Conservation (phyloP, 2,329 filamentous ascomycete genomes). For the Colletotrichum tamarilloi region DNA sequence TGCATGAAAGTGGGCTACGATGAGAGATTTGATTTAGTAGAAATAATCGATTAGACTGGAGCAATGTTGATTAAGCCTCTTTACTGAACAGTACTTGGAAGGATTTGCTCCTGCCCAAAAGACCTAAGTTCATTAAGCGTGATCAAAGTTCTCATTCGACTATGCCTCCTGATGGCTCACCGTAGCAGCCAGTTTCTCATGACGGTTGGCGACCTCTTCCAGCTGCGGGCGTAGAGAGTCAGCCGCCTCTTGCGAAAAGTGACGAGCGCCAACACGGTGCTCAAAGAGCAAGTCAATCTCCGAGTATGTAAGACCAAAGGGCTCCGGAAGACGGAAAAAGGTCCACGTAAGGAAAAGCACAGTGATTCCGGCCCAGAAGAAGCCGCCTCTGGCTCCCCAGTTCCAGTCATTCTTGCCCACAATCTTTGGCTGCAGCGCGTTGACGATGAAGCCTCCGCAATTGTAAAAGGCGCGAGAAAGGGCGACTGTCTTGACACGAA, state of each 20-base stretch:
- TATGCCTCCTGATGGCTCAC: constrained; percentile 29
- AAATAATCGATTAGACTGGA: neutral
- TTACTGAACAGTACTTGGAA: neutral
- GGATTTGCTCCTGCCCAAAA: too few relatives aligned
- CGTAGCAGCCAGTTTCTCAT: constrained; percentile 28
- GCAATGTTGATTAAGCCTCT: neutral
- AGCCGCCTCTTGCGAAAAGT: constrained; percentile 34
- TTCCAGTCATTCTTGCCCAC: constrained; percentile 40
- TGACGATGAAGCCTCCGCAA: constrained; percentile 51
- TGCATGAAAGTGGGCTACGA: neutral
- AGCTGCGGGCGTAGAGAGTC: constrained; percentile 33
- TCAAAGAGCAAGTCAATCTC: constrained; percentile 43
- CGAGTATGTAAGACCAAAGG: constrained; percentile 40
- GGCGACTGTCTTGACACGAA: constrained; percentile 59
- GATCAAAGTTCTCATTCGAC: too few relatives aligned
- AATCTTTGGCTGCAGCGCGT: constrained; percentile 36
- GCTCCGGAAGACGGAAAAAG: constrained; percentile 45
- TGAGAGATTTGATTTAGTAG: neutral
- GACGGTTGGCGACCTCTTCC: constrained; percentile 36
- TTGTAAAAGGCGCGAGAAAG: constrained; percentile 55
- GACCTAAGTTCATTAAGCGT: too few relatives aligned
- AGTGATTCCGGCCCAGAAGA: constrained; percentile 45
- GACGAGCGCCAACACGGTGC: constrained; percentile 36
- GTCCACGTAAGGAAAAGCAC: constrained; percentile 43
- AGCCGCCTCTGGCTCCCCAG: constrained; percentile 44